Base-by-base conservation (phyloP, 1,284 basidiomycete genomes). In the Cerrena zonata region DNA sequence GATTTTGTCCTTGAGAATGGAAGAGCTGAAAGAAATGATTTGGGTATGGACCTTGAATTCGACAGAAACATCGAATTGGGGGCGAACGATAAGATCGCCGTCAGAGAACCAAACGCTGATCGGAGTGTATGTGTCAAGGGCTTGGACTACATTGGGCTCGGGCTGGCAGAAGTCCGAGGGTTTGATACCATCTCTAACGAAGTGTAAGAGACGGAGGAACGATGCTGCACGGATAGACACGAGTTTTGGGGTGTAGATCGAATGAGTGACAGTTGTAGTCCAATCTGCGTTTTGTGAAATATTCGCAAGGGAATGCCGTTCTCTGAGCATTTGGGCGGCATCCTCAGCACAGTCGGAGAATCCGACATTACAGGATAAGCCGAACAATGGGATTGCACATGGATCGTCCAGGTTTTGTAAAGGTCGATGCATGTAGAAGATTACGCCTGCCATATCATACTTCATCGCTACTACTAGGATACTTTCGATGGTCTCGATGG, bases 321-420 rank as follows among this genome's bases (percentile, higher is more conserved):
- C 21, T 5, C 39, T 7, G 50, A 47, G 51, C 5, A 18, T 3
- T n/a, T 18, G 18, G 19, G 53, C 52, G 2, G 57, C 57, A 12
- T 45, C 15, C 1, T 30, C 22, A 11, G 53, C 55, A 24, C 55
- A 53, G 5, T 48, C 41, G 13, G 52, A 43, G 22, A 68, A 60
- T 2, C 50, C 52, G 42, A 62, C 59, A 5, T 61, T 60, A 48
- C 62, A 54, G 2, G 67, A 65, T 39, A 72, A 58, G 11, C 65
- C 65, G 44, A 66, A 70, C 3, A 65, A 45, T n/a, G 59, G 59
- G 18, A 69, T 41, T 0, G 72, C 59, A 12, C 66, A 59, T 13
- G 55, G 53, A 21, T 55, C 50, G 22, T 69, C 22, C 40, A 67
- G 60, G 1, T 50, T 22, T 2, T 45, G 50, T n/a, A 54, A 39